phyloP scores from a whole-genome alignment of 495 filamentous ascomycete genomes.

The Polyplosphaeria fusca region DNA sequence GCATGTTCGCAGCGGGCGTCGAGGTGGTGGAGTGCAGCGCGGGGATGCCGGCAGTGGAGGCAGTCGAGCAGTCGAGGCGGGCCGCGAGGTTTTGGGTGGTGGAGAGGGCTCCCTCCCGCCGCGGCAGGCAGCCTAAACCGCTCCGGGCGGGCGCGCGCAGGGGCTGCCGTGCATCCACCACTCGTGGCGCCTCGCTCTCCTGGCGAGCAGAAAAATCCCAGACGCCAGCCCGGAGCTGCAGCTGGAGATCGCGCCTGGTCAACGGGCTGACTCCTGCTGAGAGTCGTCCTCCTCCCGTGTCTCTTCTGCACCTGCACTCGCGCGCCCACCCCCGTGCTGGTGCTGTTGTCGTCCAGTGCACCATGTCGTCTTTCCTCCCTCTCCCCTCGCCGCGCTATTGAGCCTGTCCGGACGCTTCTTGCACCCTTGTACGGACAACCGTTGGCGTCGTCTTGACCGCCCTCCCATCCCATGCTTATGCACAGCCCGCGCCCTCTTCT shows the following conservation, averaged over 20 bases:
- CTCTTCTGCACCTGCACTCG: neutral
- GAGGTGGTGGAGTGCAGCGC: no score
- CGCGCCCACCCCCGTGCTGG: neutral
- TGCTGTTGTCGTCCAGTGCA: no score
- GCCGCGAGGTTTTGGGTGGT: no score
- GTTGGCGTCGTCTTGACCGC: neutral
- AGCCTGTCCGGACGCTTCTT: neutral
- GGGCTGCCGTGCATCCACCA: neutral
- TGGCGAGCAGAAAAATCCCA: slow-evolving; percentile 6
- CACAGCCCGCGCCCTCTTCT: slow-evolving; percentile 19
- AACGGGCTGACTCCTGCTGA: slow-evolving; percentile 18
- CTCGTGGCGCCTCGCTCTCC: no score
- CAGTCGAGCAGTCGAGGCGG: no score
- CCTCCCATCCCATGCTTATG: slow-evolving; percentile 19
- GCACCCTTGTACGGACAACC: no score
- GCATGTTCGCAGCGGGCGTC: no score
- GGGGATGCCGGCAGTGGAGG: no score
- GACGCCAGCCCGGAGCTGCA: neutral
- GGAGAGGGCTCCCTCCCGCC: no score
- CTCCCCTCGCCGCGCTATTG: neutral
- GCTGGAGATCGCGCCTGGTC: slow-evolving; percentile 5
- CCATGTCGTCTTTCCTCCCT: neutral
- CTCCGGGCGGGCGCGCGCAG: neutral
- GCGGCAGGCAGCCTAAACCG: no score
- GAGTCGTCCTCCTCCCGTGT: slow-evolving; percentile 1